A percentile compares a stretch with the other conserved stretches of the same genome.
Evolutionary conservation across 768 basidiomycete genomes (phyloP).

Genomic region (Leccinum incarnatum): DNA sequence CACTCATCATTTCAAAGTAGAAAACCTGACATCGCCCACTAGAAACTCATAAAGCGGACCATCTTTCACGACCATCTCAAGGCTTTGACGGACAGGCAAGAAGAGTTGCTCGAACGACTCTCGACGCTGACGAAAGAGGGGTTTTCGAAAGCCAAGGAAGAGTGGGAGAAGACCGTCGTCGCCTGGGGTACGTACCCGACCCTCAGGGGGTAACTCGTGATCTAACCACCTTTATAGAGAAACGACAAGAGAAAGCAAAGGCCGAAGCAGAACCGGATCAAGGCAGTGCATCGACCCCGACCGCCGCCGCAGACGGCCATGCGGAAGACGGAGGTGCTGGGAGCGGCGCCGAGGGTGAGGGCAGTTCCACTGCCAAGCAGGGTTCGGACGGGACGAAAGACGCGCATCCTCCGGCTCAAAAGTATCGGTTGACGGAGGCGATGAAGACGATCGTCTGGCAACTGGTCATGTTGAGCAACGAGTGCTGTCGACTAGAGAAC

Average conservation of each 20-base stretch:
- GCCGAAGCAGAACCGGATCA: slow-evolving; percentile 27
- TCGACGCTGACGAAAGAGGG: slow-evolving; percentile 58
- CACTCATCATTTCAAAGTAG: not conserved
- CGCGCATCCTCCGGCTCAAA: slow-evolving; percentile 67
- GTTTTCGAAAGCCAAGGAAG: slow-evolving; percentile 67
- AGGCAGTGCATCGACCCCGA: slow-evolving; percentile 32
- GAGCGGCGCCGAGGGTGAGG: slow-evolving; percentile 28
- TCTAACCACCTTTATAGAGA: slow-evolving; percentile 32
- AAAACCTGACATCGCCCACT: slow-evolving; percentile 10
- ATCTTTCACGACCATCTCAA: slow-evolving; percentile 72
- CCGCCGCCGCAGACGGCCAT: slow-evolving; percentile 18
- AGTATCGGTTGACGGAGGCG: slow-evolving; percentile 73
- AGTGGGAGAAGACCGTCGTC: slow-evolving; percentile 68
- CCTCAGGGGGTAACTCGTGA: not conserved
- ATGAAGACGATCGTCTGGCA: slow-evolving; percentile 84
- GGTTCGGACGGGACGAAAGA: slow-evolving; percentile 32
- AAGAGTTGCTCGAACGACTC: slow-evolving; percentile 64
- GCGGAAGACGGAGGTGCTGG: slow-evolving; percentile 33
- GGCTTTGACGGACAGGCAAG: slow-evolving; percentile 65
- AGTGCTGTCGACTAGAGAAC: slow-evolving; percentile 67
- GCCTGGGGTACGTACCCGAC: slow-evolving; percentile 57
- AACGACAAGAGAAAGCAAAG: slow-evolving; percentile 56
- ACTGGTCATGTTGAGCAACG: slow-evolving; percentile 77
- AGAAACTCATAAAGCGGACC: slow-evolving; percentile 95
- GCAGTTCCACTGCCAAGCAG: slow-evolving; percentile 18